phyloP scores from a whole-genome alignment of 2,329 filamentous ascomycete species.

The Fusarium sp. region DNA sequence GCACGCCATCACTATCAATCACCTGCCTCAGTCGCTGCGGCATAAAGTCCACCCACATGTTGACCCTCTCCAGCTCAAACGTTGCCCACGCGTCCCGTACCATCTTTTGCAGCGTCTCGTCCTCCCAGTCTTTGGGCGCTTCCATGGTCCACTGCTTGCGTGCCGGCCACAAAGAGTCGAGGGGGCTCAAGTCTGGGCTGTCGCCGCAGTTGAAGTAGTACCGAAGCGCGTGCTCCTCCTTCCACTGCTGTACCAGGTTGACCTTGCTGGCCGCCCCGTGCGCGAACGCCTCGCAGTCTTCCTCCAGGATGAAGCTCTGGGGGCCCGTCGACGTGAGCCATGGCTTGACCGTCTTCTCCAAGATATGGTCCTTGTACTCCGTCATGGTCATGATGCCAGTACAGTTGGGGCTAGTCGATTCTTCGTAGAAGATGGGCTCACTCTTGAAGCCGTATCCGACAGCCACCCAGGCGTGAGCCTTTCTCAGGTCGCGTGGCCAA shows the following conservation, averaged over 20 bases:
- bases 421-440: conserved; percentile 57
- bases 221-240: conserved; percentile 52
- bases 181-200: conserved; percentile 55
- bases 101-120: conserved; percentile 51
- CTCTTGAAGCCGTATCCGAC: conserved; percentile 57
- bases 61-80: conserved; percentile 52
- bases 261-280: conserved; percentile 56
- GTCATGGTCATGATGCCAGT: conserved; percentile 53
- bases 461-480: conserved; percentile 55
- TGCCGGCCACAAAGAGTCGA: conserved; percentile 55
- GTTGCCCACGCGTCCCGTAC: conserved; percentile 51
- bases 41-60: conserved; percentile 58
- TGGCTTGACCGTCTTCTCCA: conserved; percentile 53
- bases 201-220: conserved; percentile 56
- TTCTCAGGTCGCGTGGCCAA: conserved; percentile 54
- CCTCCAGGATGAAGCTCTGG: conserved; percentile 53
- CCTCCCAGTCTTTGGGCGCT: conserved; percentile 53
- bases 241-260: conserved; percentile 56
- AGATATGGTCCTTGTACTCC: conserved; percentile 55
- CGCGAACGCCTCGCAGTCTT: conserved; percentile 55
- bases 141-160: conserved; percentile 54
- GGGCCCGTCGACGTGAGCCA: conserved; percentile 49
- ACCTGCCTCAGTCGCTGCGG: conserved; percentile 53
- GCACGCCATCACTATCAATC: conserved; percentile 50
- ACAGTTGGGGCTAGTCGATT: conserved; percentile 53